A percentile compares a stretch with the other conserved stretches of the same genome.
Evolutionary conservation across 768 basidiomycete species (phyloP).

Genomic region (Mycena olivaceomarginata): DNA sequence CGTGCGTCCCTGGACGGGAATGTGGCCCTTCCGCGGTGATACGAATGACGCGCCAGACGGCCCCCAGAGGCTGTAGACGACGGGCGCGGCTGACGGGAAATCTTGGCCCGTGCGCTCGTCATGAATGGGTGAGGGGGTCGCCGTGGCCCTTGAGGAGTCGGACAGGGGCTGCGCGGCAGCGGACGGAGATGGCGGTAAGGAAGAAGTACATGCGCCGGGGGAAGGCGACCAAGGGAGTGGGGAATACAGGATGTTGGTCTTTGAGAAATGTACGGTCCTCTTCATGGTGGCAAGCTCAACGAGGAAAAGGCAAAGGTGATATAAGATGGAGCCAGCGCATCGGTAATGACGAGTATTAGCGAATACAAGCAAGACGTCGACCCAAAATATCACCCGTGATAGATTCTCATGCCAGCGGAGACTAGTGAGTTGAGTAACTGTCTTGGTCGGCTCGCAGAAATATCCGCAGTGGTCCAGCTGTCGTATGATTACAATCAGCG

Average conservation of each 20-base stretch:
- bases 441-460: no score
- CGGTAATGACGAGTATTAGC: not conserved
- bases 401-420: not conserved
- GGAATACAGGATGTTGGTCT: slow-evolving; percentile 39
- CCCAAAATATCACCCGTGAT: slow-evolving; percentile 12
- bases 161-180: not conserved
- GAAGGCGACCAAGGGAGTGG: slow-evolving; percentile 37
- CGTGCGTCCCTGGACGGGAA: slow-evolving; percentile 49
- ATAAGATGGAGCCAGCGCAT: slow-evolving; percentile 7
- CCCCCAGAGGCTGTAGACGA: slow-evolving; percentile 33
- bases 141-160: not conserved
- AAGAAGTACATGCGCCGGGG: slow-evolving; percentile 22
- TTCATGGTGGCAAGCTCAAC: slow-evolving; percentile 21
- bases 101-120: not conserved
- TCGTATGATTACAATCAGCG: no score
- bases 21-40: slow-evolving; percentile 27
- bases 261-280: slow-evolving; percentile 42
- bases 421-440: no score
- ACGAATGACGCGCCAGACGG: not conserved
- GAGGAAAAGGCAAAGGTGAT: not conserved
- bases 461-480: no score
- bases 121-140: not conserved
- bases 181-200: slow-evolving; percentile 36
- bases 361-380: not conserved
- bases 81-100: not conserved